Percentiles rank a stretch among this genome's conserved stretches.
phyloP scores from a whole-genome alignment of 345 rosid genomes.

The Eucalyptus regnans region DNA sequence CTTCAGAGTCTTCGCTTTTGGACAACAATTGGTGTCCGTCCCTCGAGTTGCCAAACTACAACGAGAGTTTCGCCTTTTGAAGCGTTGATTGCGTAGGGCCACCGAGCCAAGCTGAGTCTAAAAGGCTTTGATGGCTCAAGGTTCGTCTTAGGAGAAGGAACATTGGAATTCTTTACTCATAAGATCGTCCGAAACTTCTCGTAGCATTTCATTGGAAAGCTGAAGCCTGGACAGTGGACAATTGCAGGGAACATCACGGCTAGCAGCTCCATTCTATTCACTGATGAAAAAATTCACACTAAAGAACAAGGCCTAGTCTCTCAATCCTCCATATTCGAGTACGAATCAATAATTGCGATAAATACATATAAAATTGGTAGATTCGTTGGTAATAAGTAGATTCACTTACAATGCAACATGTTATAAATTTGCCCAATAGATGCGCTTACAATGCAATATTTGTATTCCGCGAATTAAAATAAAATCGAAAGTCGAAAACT shows the following conservation, averaged over 20 bases:
- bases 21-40: background rate
- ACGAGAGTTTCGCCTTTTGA: background rate
- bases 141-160: background rate
- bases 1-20: background rate
- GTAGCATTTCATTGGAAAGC: background rate
- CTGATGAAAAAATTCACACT: background rate
- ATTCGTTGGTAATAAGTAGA: background rate
- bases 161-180: background rate
- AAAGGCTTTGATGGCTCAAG: background rate
- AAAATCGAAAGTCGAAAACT: background rate
- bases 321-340: background rate
- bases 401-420: background rate
- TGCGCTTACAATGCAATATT: background rate
- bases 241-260: background rate
- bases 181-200: background rate
- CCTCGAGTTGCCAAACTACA: background rate
- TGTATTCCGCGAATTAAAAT: background rate
- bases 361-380: background rate
- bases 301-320: background rate
- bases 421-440: background rate
- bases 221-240: background rate
- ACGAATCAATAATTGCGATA: accelerated
- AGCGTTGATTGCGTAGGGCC: background rate
- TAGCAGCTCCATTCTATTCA: background rate
- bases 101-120: background rate